Evolutionary conservation across 2,329 filamentous ascomycete genomes (phyloP), one percentile per base, ranked within the genome.

Genomic region (Phialophora tarda): DNA sequence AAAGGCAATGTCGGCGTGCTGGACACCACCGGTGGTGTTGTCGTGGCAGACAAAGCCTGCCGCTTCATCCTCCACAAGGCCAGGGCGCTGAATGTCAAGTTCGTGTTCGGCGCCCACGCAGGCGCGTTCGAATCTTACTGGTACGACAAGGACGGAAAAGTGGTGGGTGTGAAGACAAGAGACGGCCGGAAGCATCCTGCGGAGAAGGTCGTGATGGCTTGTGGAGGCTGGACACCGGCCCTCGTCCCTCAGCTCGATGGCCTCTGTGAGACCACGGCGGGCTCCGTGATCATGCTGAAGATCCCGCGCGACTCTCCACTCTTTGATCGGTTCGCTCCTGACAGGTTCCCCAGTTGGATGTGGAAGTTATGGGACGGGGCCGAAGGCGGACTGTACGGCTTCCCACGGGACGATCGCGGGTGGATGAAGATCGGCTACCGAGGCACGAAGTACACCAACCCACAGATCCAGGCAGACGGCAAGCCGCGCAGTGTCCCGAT

Each of bases 221-320:
- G 93, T 0, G 94, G 94, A n/a, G 93, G 93, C 5, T 97, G 93
- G 93, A 92, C 91, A 1, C 86, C 88, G 1, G 83, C 86, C 0
- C 83, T 97, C 23, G 80, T 97, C 51, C 74, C 76, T 0, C 71
- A 78, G 17, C 71, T 82, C 0, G 78, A 81, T 47, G 73, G 74
- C 0, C 72, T 84, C 0, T 77, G 78, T 14, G 83, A 85, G 69
- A 79, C 82, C 0, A 84, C 83, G 0, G 80, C 78, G 0, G 82
- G 83, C 0, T 80, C 78, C 0, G 80, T 85, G 3, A 76, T 78
- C 1, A 74, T 80, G 17, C 74, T 84, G 30, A 76, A 79, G 23
- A 75, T 85, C 2, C 82, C 84, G 0, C 67, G 71, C 0, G 67
- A 76, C 0, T 61, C 57, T 6, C 48, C 63, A n/a, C 75, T 85